phyloP scores from a whole-genome alignment of 169 alveolate species.

The Hepatocystis sp. region DNA sequence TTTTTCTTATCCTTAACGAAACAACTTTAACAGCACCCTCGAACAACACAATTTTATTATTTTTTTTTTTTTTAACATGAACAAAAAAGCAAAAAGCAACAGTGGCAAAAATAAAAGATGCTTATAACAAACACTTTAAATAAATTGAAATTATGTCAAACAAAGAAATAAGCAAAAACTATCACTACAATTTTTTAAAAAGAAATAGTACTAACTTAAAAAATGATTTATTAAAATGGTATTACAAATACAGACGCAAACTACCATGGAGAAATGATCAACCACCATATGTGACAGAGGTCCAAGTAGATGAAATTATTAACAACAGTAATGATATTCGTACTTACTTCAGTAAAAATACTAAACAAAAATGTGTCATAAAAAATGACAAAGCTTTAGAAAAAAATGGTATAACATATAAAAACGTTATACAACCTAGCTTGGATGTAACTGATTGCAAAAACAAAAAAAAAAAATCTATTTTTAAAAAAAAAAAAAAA shows the following conservation, averaged over 20 bases:
- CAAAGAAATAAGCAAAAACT: too few relatives aligned
- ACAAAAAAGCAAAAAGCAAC: too few relatives aligned
- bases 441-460: neutral
- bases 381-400: neutral
- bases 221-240: conserved; percentile 48
- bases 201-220: conserved; percentile 9
- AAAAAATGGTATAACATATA: neutral
- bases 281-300: conserved; percentile 61
- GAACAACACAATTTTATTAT: too few relatives aligned
- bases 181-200: conserved; percentile 23
- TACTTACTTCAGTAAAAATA: conserved; percentile 13
- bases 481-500: neutral
- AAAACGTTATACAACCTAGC: neutral
- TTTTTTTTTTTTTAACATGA: too few relatives aligned
- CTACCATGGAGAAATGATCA: conserved; percentile 74
- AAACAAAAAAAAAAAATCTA: neutral
- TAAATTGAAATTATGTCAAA: too few relatives aligned
- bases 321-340: conserved; percentile 14
- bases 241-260: conserved; percentile 43
- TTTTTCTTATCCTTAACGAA: too few relatives aligned
- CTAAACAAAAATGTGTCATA: neutral
- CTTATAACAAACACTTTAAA: too few relatives aligned
- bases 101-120: too few relatives aligned
- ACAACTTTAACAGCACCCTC: too few relatives aligned
- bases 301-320: conserved; percentile 10